A percentile compares a stretch with the other conserved stretches of the same genome.
These are phyloP conservation scores for Nakaseomyces glabratus DNA, from an alignment of 1,139 yeast species.

Conservation along the genomic window DNA sequence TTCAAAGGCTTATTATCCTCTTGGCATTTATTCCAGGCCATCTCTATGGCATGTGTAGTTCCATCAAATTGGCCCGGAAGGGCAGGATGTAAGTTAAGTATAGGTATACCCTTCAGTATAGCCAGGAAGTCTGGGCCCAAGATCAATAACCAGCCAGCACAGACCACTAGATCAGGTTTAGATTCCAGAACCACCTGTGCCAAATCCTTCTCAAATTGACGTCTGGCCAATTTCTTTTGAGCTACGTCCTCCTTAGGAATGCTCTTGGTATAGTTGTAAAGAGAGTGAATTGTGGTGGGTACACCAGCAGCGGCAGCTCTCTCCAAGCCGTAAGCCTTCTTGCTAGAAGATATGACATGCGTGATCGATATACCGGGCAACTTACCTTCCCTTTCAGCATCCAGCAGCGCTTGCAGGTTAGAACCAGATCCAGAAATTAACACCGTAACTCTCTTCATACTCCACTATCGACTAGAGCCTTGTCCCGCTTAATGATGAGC, in stretches of 20 bases:
- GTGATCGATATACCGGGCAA: constrained; percentile 32
- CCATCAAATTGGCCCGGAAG: constrained; percentile 97
- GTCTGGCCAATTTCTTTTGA: constrained; percentile 53
- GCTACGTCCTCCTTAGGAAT: constrained; percentile 50
- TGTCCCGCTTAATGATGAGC: too few species aligned
- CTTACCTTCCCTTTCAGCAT: constrained; percentile 52
- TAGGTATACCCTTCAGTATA: constrained; percentile 62
- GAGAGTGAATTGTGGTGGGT: constrained; percentile 59
- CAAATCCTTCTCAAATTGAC: constrained; percentile 65
- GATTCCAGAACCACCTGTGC: constrained; percentile 54
- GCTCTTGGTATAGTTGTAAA: constrained; percentile 67
- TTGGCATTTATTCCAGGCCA: constrained; percentile 94
- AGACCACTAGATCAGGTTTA: constrained; percentile 76
- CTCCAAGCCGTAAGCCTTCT: constrained; percentile 72
- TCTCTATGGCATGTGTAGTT: constrained; percentile 80
- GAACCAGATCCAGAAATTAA: constrained; percentile 93
- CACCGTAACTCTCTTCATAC: constrained; percentile 44
- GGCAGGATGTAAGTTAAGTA: constrained; percentile 92
- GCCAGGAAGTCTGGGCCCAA: constrained; percentile 65
- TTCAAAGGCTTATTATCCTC: constrained; percentile 40
- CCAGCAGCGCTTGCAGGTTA: constrained; percentile 85
- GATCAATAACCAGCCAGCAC: constrained; percentile 98
- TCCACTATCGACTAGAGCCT: too few species aligned
- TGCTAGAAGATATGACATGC: constrained; percentile 75
- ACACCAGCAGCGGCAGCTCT: constrained; percentile 66